These are phyloP conservation scores for Hypoxylon sp. DNA, from an alignment of 2,329 filamentous ascomycete species.

Conservation along the genomic window DNA sequence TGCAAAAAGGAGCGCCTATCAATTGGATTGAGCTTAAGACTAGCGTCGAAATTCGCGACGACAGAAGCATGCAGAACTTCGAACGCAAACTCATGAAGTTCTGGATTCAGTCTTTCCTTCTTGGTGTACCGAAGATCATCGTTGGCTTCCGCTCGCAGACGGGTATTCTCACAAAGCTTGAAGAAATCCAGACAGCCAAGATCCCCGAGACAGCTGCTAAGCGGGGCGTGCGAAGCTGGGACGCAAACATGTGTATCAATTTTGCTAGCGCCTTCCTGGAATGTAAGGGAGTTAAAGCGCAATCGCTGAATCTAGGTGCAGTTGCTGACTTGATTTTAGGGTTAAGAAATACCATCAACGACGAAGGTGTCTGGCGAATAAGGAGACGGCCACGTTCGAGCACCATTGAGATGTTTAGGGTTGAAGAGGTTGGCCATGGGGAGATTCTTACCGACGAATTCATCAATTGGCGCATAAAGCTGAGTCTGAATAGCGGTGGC, in stretches of 20 bases:
- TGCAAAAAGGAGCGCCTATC: slow-evolving; percentile 74
- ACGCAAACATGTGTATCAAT: slow-evolving; percentile 94
- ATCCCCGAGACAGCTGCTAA: slow-evolving; percentile 84
- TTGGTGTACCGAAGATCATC: slow-evolving; percentile 92
- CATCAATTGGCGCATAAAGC: slow-evolving; percentile 78
- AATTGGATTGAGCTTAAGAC: slow-evolving; percentile 98
- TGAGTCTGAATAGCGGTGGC: slow-evolving; percentile 51
- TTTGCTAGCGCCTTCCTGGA: slow-evolving; percentile 84
- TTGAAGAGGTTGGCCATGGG: slow-evolving; percentile 82
- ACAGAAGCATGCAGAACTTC: slow-evolving; percentile 80
- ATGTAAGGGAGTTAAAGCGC: slow-evolving; percentile 67
- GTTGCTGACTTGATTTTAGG: slow-evolving; percentile 61
- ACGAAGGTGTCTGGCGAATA: slow-evolving; percentile 87
- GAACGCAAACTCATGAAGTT: slow-evolving; percentile 94
- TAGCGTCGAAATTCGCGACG: slow-evolving; percentile 76
- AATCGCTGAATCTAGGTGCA: slow-evolving; percentile 1
- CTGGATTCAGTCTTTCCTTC: slow-evolving; percentile 96
- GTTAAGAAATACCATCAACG: slow-evolving; percentile 73
- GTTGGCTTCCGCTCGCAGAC: slow-evolving; percentile 85
- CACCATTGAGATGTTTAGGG: slow-evolving; percentile 79
- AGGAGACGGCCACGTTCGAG: slow-evolving; percentile 73
- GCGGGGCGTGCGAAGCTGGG: slow-evolving; percentile 79
- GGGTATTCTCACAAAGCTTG: slow-evolving; percentile 78
- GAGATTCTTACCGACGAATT: slow-evolving; percentile 84
- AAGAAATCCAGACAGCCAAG: slow-evolving; percentile 83